Percentiles rank a stretch among this genome's conserved stretches.
These are phyloP conservation scores for Populus alba DNA, from an alignment of 345 rosid species.

Conservation along the genomic window DNA sequence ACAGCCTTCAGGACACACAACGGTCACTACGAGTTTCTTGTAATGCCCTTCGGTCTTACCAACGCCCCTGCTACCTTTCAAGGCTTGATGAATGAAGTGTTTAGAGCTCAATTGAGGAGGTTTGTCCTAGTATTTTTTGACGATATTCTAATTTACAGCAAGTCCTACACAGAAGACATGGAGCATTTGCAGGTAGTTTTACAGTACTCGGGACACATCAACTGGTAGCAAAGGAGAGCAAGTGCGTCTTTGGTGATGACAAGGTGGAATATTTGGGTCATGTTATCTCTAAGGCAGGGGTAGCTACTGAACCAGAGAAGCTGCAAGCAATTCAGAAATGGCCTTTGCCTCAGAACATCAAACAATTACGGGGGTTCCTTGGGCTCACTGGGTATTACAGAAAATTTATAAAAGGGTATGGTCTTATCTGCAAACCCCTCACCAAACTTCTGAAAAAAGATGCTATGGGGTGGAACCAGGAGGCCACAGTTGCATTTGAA, in stretches of 20 bases:
- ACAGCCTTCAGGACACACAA: not conserved
- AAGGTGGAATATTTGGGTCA: not conserved
- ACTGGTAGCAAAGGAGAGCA: not conserved
- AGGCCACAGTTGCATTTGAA: not conserved
- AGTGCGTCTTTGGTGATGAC: not conserved
- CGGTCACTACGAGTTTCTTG: not conserved
- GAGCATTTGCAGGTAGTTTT: not conserved
- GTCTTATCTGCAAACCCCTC: not conserved
- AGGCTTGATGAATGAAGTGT: not conserved
- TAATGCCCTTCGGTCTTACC: not conserved
- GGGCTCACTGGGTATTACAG: not conserved
- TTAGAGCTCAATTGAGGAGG: not conserved
- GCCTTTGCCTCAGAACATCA: too few species aligned
- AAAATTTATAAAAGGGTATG: not conserved
- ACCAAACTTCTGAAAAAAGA: not conserved
- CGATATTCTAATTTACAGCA: not conserved
- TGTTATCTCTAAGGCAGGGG: not conserved
- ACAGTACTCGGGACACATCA: not conserved
- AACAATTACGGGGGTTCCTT: not conserved
- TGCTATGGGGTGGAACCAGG: accelerated
- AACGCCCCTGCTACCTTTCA: not conserved
- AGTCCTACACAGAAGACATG: not conserved
- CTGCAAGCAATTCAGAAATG: not conserved
- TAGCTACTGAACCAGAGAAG: not conserved
- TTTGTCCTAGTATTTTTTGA: not conserved